Percentiles rank a stretch among this genome's conserved stretches.
Conservation (phyloP, 1,139 yeast genomes). For the Scheffersomyces stambukii region DNA sequence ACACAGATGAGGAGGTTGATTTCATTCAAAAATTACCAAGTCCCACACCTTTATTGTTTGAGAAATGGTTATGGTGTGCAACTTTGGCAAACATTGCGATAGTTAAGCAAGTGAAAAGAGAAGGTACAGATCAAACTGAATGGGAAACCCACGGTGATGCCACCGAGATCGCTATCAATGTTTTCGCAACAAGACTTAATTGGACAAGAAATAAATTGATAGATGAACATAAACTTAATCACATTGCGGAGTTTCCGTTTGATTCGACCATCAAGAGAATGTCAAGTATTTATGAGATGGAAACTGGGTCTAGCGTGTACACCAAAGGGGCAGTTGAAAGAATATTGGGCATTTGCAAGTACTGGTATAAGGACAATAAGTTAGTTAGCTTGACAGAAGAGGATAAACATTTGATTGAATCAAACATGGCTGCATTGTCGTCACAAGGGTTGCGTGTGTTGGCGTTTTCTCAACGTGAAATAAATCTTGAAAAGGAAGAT, state of each 20-base stretch:
- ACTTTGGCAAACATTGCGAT: constrained; percentile 72
- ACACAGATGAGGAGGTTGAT: constrained; percentile 35
- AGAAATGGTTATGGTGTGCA: constrained; percentile 54
- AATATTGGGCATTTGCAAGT: constrained; percentile 52
- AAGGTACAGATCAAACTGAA: constrained; percentile 27
- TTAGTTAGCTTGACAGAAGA: constrained; percentile 35
- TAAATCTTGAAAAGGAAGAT: constrained; percentile 16
- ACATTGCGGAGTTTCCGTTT: constrained; percentile 68
- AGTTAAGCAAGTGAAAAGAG: constrained; percentile 37
- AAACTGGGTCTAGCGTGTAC: constrained; percentile 37
- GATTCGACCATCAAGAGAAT: constrained; percentile 75
- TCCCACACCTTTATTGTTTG: no score
- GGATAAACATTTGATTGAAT: constrained; percentile 42
- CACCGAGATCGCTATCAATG: constrained; percentile 80
- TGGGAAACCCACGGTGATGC: constrained; percentile 88
- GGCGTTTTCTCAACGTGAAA: constrained; percentile 55
- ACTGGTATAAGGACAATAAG: constrained; percentile 41
- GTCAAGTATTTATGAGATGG: constrained; percentile 54
- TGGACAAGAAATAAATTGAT: constrained; percentile 42
- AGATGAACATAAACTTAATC: constrained; percentile 25
- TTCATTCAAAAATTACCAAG: no score
- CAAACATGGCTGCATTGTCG: constrained; percentile 60
- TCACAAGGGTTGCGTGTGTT: constrained; percentile 70
- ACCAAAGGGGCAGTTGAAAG: constrained; percentile 84
- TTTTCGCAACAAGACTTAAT: constrained; percentile 57